phyloP scores from a whole-genome alignment of 2,329 filamentous ascomycete species.

The Colletotrichum magnum region DNA sequence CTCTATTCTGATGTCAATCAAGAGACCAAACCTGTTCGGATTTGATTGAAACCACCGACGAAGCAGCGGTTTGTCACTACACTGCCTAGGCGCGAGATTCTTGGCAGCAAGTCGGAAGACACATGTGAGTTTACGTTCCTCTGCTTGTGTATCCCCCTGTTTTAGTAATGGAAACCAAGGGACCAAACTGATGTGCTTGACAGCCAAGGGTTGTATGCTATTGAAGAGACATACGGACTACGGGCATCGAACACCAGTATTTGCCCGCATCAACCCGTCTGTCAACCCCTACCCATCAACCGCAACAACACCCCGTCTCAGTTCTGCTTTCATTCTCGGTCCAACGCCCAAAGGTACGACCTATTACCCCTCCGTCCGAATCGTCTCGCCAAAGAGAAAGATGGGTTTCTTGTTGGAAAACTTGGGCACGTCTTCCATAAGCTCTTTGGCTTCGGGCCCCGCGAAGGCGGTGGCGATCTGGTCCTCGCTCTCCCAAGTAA shows the following conservation, averaged over 20 bases:
- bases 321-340: no score
- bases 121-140: no score
- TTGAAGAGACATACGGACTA: no score
- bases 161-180: no score
- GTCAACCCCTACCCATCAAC: background rate
- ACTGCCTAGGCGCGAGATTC: background rate
- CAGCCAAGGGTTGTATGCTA: no score
- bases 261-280: background rate
- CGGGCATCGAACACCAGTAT: no score
- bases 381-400: constrained; percentile 48
- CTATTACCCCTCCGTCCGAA: background rate
- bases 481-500: constrained; percentile 3
- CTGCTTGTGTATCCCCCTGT: no score
- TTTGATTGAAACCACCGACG: background rate
- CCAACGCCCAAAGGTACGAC: background rate
- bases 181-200: no score
- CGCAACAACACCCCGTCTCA: no score
- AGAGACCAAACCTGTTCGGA: constrained; percentile 4
- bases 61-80: background rate
- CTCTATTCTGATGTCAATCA: background rate
- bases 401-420: constrained; percentile 51
- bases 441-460: background rate
- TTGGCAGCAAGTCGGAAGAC: no score
- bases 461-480: constrained; percentile 7
- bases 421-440: background rate